Percentiles rank a stretch among this genome's conserved stretches.
Conservation (phyloP, 768 basidiomycete genomes). For the Kwoniella dendrophila region DNA sequence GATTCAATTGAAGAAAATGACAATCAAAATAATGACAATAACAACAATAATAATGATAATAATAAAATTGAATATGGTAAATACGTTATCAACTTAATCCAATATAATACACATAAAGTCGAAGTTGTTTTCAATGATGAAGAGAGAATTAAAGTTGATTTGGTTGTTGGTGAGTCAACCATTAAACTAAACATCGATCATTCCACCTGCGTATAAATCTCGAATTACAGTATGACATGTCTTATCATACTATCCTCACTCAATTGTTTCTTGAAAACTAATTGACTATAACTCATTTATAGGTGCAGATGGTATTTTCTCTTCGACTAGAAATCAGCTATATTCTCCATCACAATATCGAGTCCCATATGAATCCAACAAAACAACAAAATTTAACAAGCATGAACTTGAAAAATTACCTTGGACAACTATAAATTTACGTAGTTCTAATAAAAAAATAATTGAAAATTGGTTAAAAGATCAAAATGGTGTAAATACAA, state of each 20-base stretch:
- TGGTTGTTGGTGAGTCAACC: conserved; percentile 32
- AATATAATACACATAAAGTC: neutral
- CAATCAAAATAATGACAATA: conserved; percentile 17
- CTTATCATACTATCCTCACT: no score
- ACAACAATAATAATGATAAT: neutral
- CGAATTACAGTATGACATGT: neutral
- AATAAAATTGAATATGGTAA: conserved; percentile 21
- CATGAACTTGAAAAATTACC: neutral
- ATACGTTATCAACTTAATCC: conserved; percentile 7
- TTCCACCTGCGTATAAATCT: neutral
- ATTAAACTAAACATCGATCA: neutral
- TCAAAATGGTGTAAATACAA: conserved; percentile 23
- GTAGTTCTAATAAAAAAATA: conserved; percentile 4
- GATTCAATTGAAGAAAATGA: neutral
- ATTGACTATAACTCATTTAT: neutral
- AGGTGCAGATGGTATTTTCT: conserved; percentile 40
- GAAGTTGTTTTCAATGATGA: conserved; percentile 7
- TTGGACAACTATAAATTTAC: conserved; percentile 24
- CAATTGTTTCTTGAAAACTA: no score
- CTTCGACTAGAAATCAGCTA: conserved; percentile 3
- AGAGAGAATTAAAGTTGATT: conserved; percentile 10
- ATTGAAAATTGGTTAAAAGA: conserved; percentile 12
- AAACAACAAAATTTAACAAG: neutral
- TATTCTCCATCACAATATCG: neutral
- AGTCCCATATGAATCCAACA: neutral